Evolutionary conservation across 148 eudicot genomes (phyloP).

Genomic region (Fagopyrum esculentum): DNA sequence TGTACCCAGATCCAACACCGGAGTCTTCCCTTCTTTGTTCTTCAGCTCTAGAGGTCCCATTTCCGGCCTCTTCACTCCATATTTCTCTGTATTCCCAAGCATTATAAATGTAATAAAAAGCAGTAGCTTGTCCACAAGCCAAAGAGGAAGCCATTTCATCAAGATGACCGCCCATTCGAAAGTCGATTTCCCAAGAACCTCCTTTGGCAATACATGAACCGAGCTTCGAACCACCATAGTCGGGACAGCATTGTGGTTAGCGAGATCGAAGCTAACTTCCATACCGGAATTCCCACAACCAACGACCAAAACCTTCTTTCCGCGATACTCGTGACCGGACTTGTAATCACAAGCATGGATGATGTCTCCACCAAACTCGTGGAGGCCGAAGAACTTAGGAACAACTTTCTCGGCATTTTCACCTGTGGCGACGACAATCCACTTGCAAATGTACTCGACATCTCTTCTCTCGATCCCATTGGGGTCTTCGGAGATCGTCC

Average conservation of each 20-base stretch:
- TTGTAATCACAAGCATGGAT: constrained; percentile 82
- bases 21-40: constrained; percentile 13
- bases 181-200: constrained; percentile 66
- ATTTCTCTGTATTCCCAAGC: constrained; percentile 59
- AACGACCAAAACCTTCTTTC: constrained; percentile 63
- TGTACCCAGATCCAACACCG: constrained; percentile 12
- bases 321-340: constrained; percentile 47
- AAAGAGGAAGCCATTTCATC: constrained; percentile 50
- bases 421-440: constrained; percentile 96
- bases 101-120: constrained; percentile 31
- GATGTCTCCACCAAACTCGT: constrained; percentile 55
- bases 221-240: constrained; percentile 68
- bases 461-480: constrained; percentile 18
- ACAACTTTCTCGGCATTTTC: constrained; percentile 90
- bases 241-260: constrained; percentile 60
- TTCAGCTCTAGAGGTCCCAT: constrained; percentile 55
- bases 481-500: constrained; percentile 15
- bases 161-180: constrained; percentile 58
- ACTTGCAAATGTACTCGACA: constrained; percentile 73
- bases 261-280: constrained; percentile 93
- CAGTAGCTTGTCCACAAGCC: constrained; percentile 58
- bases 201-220: constrained; percentile 82
- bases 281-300: constrained; percentile 97
- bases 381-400: constrained; percentile 73
- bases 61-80: constrained; percentile 70